Evolutionary conservation across 2,329 filamentous ascomycete genomes (phyloP), one percentile per base, ranked within the genome.

Genomic region (Neopestalotiopsis sp.): DNA sequence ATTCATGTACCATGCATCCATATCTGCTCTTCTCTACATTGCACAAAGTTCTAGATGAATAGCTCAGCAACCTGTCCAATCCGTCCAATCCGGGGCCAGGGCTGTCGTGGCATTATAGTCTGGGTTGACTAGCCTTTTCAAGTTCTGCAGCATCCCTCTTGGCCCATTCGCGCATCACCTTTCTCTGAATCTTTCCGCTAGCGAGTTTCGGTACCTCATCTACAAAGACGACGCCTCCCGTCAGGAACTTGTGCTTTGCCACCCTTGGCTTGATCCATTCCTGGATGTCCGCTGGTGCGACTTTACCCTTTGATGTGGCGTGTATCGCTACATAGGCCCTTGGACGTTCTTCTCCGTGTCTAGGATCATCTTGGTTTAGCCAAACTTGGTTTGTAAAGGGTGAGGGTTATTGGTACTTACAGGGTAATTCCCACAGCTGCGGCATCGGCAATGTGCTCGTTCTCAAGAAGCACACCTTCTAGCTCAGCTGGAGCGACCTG

Each of bases 401-500:
- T 49, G 57, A 9, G n/a, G 7, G 45, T 17, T 7, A 24, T 65
- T 49, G 64, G 9, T 24, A 77, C 81, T 72, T 76, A 83, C 76
- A 86, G 69, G n/a, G 78, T 82, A 66, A 88, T 84, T 24, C 87
- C 86, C 1, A 88, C 85, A 0, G 84, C 86, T 4, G 86, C 88
- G 7, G 85, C 86, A 72, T 89, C 86, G 3, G 84, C 84, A 17
- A 89, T 74, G 45, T 84, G 78, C n/a, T 85, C 80, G 61, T 86
- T 83, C 69, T 86, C 84, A 1, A 88, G 77, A 0, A 89, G 79
- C 0, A 84, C 82, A 0, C 83, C 83, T 75, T 88, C 85, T 0
- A 88, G 79, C 71, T 90, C 88, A 1, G 88, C 88, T 0, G 88
- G 88, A 0, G 88, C 87, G 4, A 90, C 88, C 74, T 90, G 88